These are phyloP conservation scores for Curvularia spicifera DNA, from an alignment of 2,329 filamentous ascomycete species.

Conservation along the genomic window DNA sequence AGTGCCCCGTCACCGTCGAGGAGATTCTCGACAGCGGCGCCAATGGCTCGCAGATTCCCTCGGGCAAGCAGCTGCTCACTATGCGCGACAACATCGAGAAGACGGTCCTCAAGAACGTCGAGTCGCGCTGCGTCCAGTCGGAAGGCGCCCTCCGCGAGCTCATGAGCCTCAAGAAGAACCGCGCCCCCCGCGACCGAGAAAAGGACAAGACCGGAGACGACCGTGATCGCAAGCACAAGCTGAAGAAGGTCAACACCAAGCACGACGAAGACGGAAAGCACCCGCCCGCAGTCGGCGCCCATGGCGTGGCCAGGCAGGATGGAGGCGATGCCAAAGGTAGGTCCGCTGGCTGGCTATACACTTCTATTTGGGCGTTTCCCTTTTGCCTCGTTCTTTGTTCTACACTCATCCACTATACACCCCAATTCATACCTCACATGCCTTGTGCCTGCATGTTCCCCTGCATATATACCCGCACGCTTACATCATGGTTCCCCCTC, in stretches of 20 bases:
- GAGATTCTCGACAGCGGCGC: conserved; percentile 70
- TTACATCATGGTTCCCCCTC: conserved; percentile 1
- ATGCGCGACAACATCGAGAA: conserved; percentile 72
- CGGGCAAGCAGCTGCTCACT: conserved; percentile 68
- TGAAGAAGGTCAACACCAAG: conserved; percentile 73
- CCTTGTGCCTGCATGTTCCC: not conserved
- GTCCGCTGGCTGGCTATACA: conserved; percentile 5
- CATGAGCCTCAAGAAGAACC: conserved; percentile 68
- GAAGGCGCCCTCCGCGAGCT: conserved; percentile 77
- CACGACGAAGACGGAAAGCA: conserved; percentile 72
- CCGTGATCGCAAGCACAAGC: conserved; percentile 54
- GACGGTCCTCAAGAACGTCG: conserved; percentile 52
- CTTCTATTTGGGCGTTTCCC: no score
- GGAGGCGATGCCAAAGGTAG: conserved; percentile 64
- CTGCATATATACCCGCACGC: not conserved
- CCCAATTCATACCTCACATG: not conserved
- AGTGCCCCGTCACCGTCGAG: conserved; percentile 67
- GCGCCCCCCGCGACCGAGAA: conserved; percentile 60
- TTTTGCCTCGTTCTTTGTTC: no score
- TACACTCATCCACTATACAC: not conserved
- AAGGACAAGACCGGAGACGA: conserved; percentile 57
- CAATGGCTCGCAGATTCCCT: conserved; percentile 59
- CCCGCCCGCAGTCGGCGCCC: conserved; percentile 66
- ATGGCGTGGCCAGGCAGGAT: conserved; percentile 69
- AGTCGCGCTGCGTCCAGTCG: conserved; percentile 66